Percentiles rank a stretch among this genome's conserved stretches.
phyloP scores from a whole-genome alignment of 2,329 filamentous ascomycete genomes.

The Teratosphaeria destructans region DNA sequence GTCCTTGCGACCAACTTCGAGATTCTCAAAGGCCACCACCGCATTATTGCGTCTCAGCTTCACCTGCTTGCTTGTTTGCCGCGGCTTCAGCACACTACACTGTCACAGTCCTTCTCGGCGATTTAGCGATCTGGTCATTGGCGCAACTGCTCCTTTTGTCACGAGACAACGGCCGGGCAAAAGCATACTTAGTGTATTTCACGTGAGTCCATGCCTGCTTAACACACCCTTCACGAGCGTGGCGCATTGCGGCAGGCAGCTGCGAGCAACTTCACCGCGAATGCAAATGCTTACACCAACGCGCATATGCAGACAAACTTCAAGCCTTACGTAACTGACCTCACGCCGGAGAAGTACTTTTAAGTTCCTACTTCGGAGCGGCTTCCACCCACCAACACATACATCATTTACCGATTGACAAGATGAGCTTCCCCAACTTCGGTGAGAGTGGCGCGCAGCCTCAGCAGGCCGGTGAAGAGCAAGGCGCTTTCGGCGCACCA shows the following conservation, averaged over 20 bases:
- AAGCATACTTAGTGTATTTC: conserved; percentile 23
- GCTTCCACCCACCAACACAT: background rate
- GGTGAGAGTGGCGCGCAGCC: conserved; percentile 47
- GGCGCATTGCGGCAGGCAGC: background rate
- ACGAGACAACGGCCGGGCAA: conserved; percentile 21
- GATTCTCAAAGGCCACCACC: background rate
- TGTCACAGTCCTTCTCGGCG: conserved; percentile 8
- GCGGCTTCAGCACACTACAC: background rate
- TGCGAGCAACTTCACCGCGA: background rate
- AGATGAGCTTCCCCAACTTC: conserved; percentile 58
- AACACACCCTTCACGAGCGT: background rate
- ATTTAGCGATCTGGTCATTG: conserved; percentile 9
- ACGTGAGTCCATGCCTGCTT: conserved; percentile 11
- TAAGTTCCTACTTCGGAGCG: background rate
- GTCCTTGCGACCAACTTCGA: background rate
- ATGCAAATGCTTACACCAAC: background rate
- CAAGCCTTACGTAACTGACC: conserved; percentile 2
- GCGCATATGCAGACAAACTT: conserved; percentile 8
- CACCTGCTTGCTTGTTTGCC: background rate
- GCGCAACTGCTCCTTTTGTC: conserved; percentile 8
- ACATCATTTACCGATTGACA: conserved; percentile 19
- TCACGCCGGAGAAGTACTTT: background rate
- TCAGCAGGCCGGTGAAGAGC: conserved; percentile 29
- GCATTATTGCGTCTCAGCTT: background rate
- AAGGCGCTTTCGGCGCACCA: conserved; percentile 36